Base-by-base conservation (phyloP, 345 rosid genomes). In the Isatis tinctoria region DNA sequence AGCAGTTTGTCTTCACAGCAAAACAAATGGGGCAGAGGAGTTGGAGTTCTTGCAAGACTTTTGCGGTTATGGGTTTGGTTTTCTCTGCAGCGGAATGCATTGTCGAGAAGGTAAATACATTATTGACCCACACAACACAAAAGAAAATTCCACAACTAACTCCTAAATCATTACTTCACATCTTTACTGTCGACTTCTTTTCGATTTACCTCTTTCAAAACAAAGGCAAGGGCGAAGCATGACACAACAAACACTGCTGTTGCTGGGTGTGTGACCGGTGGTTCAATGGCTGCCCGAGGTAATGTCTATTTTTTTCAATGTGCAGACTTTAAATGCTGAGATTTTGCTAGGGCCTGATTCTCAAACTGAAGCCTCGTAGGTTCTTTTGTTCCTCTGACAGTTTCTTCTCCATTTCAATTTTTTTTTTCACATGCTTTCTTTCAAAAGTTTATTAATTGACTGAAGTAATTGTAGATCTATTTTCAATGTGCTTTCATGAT, bases 201-300 rank as follows among this genome's bases (percentile, higher is more conserved):
- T 26, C 35, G 4, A 4, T 35, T 58, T 43, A 3, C 32, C 43
- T 62, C 27, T 76, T 73, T 70, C 5, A 20, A 54, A 74, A 17
- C n/a, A 6, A 78, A 93, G 97, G 89, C 92, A 20, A 86, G 99
- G 65, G 97, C 93, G 2, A 92, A 88, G 78, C 99, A 95, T 72
- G 99, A 92, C 70, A 70, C 67, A 6, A 86, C 87, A 28, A 95
- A 95, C 81, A 86, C 96, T 0, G 88, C 84, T 74, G 62, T 92
- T 56, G 99, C 97, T 56, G 97, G 97, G 28, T 95, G 99, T 83
- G 92, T 81, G 40, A 95, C 97, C 8, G 99, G 99, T 24, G 97
- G 97, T 53, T 60, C 92, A 20, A 79, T 95, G 82, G 74, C 99
- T 4, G 96, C 96, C 3, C 87, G 77, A 86, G 97, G 97, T 94